Evolutionary conservation across 2,329 filamentous ascomycete genomes (phyloP).

Genomic region (Trichoderma atrobrunneum): DNA sequence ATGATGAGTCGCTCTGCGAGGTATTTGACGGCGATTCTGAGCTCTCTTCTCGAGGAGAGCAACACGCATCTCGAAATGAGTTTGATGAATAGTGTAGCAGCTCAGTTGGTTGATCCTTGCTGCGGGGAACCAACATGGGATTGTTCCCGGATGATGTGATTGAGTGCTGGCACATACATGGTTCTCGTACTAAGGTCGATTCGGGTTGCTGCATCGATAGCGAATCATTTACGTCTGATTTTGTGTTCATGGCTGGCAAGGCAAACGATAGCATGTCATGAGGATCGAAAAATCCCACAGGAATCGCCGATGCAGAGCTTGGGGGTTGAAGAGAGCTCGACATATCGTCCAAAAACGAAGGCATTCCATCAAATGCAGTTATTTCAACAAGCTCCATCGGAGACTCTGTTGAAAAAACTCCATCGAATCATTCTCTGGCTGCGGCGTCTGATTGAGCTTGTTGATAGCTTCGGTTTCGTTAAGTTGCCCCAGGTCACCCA

Average conservation of each 20-base stretch:
- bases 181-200: neutral
- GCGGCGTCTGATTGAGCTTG: neutral
- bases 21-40: neutral
- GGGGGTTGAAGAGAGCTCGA: neutral
- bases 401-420: constrained; percentile 1
- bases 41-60: neutral
- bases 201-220: neutral
- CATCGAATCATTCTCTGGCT: neutral
- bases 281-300: neutral
- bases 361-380: neutral
- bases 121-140: neutral
- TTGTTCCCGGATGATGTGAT: neutral
- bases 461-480: neutral
- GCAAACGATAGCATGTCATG: neutral
- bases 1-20: neutral
- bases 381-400: constrained; percentile 5
- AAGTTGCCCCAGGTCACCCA: neutral
- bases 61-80: neutral
- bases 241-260: neutral
- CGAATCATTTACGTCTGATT: neutral
- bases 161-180: neutral
- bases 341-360: neutral
- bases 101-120: neutral
- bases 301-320: neutral
- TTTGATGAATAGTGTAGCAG: neutral